Evolutionary conservation across 345 rosid genomes (phyloP).

Genomic region (Theobroma cacao): DNA sequence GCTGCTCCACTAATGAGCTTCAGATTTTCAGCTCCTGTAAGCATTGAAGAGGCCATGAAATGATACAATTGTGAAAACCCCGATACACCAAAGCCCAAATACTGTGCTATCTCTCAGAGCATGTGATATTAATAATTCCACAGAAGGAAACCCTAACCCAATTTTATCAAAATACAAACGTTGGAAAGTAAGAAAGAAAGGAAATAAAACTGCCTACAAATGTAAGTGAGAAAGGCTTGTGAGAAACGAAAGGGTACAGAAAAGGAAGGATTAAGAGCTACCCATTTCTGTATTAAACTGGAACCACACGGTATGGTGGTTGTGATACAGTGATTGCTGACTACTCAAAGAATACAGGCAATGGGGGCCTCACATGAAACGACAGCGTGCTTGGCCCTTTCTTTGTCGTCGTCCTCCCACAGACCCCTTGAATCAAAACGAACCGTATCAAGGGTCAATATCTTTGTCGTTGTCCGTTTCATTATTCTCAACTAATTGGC

Average conservation of each 20-base stretch:
- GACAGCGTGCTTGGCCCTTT: not conserved
- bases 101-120: not conserved
- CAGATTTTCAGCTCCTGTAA: conserved; percentile 59
- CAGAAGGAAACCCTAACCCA: not conserved
- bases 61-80: not conserved
- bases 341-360: not conserved
- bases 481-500: not conserved
- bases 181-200: not conserved
- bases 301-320: conserved; percentile 10
- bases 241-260: not conserved
- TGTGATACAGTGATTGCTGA: not conserved
- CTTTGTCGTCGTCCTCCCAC: not conserved
- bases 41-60: conserved; percentile 64
- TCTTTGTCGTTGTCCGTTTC: not conserved
- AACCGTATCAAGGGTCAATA: not conserved
- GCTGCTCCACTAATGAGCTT: conserved; percentile 31
- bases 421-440: not conserved
- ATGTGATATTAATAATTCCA: not conserved
- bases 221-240: not conserved
- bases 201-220: not conserved
- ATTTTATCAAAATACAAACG: not conserved
- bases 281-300: not conserved
- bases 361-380: not conserved
- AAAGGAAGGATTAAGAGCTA: not conserved
- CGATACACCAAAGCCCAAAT: not conserved